Evolutionary conservation across 257 asterid species (phyloP).

Genomic region (Solanum lycopersicoides): DNA sequence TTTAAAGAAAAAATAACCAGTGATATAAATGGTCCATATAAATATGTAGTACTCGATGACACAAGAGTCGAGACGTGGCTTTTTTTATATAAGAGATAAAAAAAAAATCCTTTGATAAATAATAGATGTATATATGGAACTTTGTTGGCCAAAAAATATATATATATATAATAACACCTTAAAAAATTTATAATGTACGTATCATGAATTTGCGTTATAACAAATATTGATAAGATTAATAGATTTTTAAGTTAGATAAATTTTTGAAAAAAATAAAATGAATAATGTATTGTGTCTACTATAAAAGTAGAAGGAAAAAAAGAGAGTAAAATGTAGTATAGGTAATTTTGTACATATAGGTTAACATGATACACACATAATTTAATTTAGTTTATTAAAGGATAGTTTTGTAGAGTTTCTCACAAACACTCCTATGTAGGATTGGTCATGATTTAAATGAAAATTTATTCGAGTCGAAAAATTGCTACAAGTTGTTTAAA

Average conservation of each 20-base stretch:
- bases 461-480: too few species aligned
- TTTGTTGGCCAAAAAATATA: background rate
- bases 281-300: background rate
- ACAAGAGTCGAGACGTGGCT: background rate
- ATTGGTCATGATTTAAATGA: too few species aligned
- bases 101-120: too few species aligned
- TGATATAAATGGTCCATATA: background rate
- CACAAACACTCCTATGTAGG: too few species aligned
- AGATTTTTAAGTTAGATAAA: background rate
- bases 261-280: too few species aligned
- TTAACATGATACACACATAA: background rate
- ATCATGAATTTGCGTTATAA: too few species aligned
- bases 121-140: too few species aligned
- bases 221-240: too few species aligned
- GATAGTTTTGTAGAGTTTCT: too few species aligned
- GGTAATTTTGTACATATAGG: background rate
- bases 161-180: too few species aligned
- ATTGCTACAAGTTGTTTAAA: too few species aligned
- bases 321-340: background rate
- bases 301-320: background rate
- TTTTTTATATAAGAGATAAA: background rate
- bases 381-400: background rate
- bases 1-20: background rate
- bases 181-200: too few species aligned
- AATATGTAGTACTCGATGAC: background rate